A percentile compares a stretch with the other conserved stretches of the same genome.
phyloP scores from a whole-genome alignment of 192 early-diverging fungal genomes.

The Lunasporangiospora selenospora region DNA sequence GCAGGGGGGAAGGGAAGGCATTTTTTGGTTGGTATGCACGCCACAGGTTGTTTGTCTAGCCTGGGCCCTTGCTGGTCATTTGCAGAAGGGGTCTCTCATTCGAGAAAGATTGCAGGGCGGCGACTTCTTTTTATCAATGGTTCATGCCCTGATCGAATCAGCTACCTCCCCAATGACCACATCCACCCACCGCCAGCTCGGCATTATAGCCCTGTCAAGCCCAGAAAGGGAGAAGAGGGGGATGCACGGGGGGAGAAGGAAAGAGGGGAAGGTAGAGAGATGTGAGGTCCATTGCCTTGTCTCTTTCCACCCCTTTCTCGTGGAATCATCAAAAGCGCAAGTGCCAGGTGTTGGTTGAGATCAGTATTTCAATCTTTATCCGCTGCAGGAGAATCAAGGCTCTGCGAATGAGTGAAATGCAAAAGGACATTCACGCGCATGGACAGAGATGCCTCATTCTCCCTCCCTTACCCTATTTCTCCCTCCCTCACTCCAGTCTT shows the following conservation, averaged over 20 bases:
- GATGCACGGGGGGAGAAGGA: too few species aligned
- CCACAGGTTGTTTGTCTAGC: too few species aligned
- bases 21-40: too few species aligned
- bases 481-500: too few species aligned
- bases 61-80: too few species aligned
- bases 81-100: too few species aligned
- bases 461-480: background rate
- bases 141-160: too few species aligned
- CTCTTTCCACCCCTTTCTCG: background rate
- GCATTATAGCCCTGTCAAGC: background rate
- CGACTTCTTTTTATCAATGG: too few species aligned
- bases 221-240: too few species aligned
- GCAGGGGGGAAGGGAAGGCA: too few species aligned
- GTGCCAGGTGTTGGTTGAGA: conserved; percentile 43
- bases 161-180: background rate
- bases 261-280: background rate
- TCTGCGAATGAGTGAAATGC: background rate
- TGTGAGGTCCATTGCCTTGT: background rate
- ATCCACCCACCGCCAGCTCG: background rate
- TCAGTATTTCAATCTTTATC: conserved; percentile 26
- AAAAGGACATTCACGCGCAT: background rate
- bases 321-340: background rate
- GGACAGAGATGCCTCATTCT: background rate
- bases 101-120: too few species aligned
- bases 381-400: background rate